Percentiles rank a stretch among this genome's conserved stretches.
Evolutionary conservation across 176 grass and related monocot species (phyloP).

Genomic region (Musa schizocarpa): DNA sequence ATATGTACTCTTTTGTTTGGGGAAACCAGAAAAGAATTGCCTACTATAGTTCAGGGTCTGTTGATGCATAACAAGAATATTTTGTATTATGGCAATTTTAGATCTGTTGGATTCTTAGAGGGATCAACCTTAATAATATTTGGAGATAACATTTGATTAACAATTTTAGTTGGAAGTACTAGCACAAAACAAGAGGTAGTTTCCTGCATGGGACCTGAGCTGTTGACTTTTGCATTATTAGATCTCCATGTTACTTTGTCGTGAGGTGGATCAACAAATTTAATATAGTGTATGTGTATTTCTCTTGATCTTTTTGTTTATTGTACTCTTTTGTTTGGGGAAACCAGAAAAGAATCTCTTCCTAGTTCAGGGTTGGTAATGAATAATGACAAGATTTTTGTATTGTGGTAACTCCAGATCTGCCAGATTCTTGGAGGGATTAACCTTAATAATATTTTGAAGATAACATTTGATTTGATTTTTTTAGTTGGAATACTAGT

Average conservation of each 20-base stretch:
- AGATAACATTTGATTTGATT: neutral
- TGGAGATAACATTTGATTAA: too few relatives aligned
- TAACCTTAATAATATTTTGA: neutral
- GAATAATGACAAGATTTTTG: neutral
- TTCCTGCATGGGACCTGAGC: conserved; percentile 4
- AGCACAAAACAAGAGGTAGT: too few relatives aligned
- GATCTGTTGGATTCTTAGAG: too few relatives aligned
- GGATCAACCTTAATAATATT: too few relatives aligned
- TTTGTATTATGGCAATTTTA: too few relatives aligned
- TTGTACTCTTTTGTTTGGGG: neutral
- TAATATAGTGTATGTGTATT: neutral
- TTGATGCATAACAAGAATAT: too few relatives aligned
- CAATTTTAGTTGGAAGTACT: too few relatives aligned
- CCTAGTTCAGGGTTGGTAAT: neutral
- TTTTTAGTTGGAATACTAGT: too few relatives aligned
- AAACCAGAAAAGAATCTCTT: neutral
- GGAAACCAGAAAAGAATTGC: neutral
- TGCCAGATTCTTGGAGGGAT: neutral
- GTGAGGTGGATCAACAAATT: conserved; percentile 20
- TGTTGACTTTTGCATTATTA: conserved; percentile 29
- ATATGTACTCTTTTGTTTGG: neutral
- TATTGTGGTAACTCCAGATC: neutral
- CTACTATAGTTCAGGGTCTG: neutral
- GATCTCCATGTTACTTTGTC: conserved; percentile 15
- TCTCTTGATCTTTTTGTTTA: neutral